phyloP scores from a whole-genome alignment of 73 alveolate species.

The Durusdinium trenchii region DNA sequence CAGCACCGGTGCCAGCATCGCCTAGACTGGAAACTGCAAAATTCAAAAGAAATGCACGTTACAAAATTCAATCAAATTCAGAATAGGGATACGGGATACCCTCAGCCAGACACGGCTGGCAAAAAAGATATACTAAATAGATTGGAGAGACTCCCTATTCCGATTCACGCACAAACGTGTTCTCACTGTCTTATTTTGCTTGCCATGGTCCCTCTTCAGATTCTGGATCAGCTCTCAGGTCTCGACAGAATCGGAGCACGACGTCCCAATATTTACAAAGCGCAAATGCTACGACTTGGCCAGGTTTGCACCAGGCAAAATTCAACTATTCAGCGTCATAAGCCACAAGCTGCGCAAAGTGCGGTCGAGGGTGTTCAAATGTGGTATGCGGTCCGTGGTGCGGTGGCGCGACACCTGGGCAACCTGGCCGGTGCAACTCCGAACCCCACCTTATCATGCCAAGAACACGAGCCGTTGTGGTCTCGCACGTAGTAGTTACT shows the following conservation, averaged over 20 bases:
- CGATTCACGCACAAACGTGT: too few species aligned
- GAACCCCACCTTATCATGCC: too few species aligned
- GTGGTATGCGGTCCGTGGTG: background rate
- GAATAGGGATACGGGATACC: too few species aligned
- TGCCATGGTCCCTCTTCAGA: too few species aligned
- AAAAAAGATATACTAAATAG: too few species aligned
- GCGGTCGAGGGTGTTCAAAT: background rate
- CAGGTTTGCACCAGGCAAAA: conserved; percentile 50
- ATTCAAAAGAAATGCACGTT: too few species aligned
- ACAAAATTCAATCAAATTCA: too few species aligned
- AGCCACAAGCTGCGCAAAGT: conserved; percentile 21
- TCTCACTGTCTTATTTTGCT: too few species aligned
- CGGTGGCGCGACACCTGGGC: background rate
- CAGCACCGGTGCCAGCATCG: conserved; percentile 20
- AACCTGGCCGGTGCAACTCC: background rate
- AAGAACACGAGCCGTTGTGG: background rate
- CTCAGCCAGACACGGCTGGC: too few species aligned
- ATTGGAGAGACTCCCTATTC: too few species aligned
- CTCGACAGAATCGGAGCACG: too few species aligned
- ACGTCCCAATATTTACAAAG: background rate
- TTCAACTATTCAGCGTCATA: conserved; percentile 37
- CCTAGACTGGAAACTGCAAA: background rate
- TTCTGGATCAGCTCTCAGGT: too few species aligned
- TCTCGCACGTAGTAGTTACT: background rate
- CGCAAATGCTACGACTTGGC: conserved; percentile 50